Evolutionary conservation across 371 early-diverging fungal genomes (phyloP).

Genomic region (Mucor irregularis): DNA sequence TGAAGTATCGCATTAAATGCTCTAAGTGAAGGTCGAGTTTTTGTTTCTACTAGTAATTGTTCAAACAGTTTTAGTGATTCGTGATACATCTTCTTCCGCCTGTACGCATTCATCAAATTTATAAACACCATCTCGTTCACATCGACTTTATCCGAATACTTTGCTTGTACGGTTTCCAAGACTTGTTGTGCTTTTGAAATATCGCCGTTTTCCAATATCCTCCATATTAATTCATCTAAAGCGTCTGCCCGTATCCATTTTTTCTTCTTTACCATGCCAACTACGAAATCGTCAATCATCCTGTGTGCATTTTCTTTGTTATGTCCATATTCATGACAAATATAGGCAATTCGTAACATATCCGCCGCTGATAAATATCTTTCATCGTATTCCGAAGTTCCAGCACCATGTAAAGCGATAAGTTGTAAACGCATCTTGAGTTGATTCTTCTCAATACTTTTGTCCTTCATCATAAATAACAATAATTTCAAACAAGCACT

Average conservation of each 20-base stretch:
- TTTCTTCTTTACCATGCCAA: constrained; percentile 17
- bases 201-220: constrained; percentile 11
- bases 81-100: constrained; percentile 17
- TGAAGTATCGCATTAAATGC: constrained; percentile 52
- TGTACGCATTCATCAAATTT: constrained; percentile 33
- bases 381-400: constrained; percentile 13
- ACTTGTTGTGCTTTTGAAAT: constrained; percentile 20
- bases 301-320: constrained; percentile 2
- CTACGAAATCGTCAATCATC: constrained; percentile 23
- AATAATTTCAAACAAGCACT: constrained; percentile 30
- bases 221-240: constrained; percentile 32
- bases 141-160: neutral
- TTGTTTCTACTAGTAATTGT: constrained; percentile 32
- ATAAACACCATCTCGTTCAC: constrained; percentile 29
- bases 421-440: constrained; percentile 16
- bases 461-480: constrained; percentile 24
- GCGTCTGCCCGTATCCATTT: constrained; percentile 19
- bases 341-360: constrained; percentile 25
- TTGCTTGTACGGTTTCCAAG: constrained; percentile 1
- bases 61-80: constrained; percentile 45
- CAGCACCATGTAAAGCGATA: constrained; percentile 27
- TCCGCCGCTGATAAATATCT: constrained; percentile 26
- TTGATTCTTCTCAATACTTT: constrained; percentile 20
- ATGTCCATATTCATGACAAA: constrained; percentile 23
- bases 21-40: constrained; percentile 32